Evolutionary conservation across 176 grass and related monocot genomes (phyloP).

Genomic region (Musa troglodytarum): DNA sequence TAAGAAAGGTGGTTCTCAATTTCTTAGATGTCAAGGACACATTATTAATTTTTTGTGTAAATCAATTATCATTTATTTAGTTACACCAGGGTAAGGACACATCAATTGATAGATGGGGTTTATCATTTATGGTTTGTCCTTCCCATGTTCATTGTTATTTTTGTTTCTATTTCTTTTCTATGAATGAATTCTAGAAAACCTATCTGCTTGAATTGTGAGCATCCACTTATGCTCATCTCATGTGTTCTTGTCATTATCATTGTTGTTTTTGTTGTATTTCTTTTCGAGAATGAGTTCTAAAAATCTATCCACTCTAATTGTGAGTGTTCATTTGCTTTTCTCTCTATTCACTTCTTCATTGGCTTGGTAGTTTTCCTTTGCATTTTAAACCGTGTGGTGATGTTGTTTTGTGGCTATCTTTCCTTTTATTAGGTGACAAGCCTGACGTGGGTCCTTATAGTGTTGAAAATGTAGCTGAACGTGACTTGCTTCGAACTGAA

Average conservation of each 20-base stretch:
- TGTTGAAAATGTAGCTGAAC: conserved; percentile 59
- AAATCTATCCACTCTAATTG: background rate
- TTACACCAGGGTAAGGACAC: no score
- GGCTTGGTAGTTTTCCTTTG: background rate
- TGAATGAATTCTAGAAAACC: background rate
- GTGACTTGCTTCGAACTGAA: conserved; percentile 84
- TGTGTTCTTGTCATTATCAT: background rate
- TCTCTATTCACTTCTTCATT: background rate
- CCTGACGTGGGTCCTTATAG: conserved; percentile 12
- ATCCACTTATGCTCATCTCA: background rate
- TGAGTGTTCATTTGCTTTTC: background rate
- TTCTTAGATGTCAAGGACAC: no score
- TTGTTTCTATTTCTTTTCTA: background rate
- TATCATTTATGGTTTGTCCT: background rate
- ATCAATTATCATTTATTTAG: no score
- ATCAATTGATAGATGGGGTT: background rate
- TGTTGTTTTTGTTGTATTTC: background rate
- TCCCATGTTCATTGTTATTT: background rate
- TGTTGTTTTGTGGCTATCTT: conserved; percentile 20
- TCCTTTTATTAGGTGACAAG: conserved; percentile 41
- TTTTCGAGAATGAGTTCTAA: background rate
- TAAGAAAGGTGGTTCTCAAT: no score
- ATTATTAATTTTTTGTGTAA: no score
- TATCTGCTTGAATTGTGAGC: background rate
- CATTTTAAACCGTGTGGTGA: background rate